A percentile compares a stretch with the other conserved stretches of the same genome.
These are phyloP conservation scores for Protomyces lactucae-debilis DNA, from an alignment of 1,139 yeast genomes.

Conservation along the genomic window DNA sequence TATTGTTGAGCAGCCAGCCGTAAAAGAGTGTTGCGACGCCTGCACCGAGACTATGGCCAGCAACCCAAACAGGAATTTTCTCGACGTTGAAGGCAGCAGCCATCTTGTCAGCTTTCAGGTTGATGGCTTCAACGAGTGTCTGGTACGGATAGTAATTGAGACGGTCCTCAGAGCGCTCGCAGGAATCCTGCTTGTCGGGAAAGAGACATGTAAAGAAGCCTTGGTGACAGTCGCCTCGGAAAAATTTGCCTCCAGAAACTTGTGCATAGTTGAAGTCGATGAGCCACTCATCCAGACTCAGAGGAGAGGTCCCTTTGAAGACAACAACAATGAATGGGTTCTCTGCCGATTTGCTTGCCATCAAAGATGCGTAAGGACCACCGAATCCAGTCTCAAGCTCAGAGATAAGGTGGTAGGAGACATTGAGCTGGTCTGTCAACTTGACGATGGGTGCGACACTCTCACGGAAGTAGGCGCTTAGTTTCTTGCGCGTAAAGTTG, in stretches of 20 bases:
- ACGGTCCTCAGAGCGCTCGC: not conserved
- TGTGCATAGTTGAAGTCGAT: constrained; percentile 16
- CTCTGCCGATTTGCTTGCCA: not conserved
- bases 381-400: constrained; percentile 20
- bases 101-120: constrained; percentile 1
- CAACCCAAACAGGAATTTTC: constrained; percentile 11
- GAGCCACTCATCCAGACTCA: constrained; percentile 9
- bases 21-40: constrained; percentile 16
- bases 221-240: constrained; percentile 4
- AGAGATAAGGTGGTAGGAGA: constrained; percentile 2
- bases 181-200: not conserved
- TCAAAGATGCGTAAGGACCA: constrained; percentile 14
- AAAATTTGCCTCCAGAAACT: not conserved
- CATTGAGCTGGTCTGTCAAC: not conserved
- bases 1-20: not conserved
- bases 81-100: not conserved
- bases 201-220: constrained; percentile 21
- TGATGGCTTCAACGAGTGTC: constrained; percentile 8
- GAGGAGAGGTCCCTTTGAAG: constrained; percentile 18
- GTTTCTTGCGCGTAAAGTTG: not conserved
- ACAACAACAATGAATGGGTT: constrained; percentile 10
- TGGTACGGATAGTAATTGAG: constrained; percentile 6
- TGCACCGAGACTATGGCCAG: constrained; percentile 27
- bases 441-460: not conserved
- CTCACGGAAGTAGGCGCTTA: not conserved